Evolutionary conservation across 305 asterid genomes (phyloP).

Genomic region (Withania somnifera): DNA sequence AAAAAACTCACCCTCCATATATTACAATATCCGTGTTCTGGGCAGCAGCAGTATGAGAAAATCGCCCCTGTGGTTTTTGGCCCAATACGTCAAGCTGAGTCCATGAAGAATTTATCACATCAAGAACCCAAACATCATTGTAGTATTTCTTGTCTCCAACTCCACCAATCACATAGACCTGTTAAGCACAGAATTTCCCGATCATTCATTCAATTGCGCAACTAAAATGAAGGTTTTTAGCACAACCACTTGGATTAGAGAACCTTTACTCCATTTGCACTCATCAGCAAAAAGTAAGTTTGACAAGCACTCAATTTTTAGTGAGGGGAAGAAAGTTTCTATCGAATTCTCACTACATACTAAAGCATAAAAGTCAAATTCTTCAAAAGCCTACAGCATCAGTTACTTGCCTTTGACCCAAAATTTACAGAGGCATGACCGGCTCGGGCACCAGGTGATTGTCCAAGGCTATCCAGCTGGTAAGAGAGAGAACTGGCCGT

Average conservation of each 20-base stretch:
- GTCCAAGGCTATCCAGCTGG: constrained; percentile 49
- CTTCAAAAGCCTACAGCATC: neutral
- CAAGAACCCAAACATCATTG: constrained; percentile 78
- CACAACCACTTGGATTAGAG: neutral
- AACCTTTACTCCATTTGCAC: neutral
- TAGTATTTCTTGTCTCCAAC: constrained; percentile 81
- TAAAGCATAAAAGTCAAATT: neutral
- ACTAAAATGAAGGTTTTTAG: neutral
- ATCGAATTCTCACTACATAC: neutral
- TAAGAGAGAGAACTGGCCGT: neutral
- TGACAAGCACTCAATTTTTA: neutral
- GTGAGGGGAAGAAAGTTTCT: neutral
- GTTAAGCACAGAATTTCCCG: neutral
- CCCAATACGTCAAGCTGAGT: constrained; percentile 41
- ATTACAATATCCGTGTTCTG: constrained; percentile 43
- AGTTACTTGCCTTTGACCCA: constrained; percentile 66
- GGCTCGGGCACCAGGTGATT: constrained; percentile 68
- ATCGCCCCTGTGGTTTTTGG: constrained; percentile 68
- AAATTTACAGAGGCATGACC: constrained; percentile 79
- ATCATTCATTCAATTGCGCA: neutral
- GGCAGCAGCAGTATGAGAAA: constrained; percentile 81
- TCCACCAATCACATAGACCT: constrained; percentile 83
- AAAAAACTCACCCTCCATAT: constrained; percentile 67
- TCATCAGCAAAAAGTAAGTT: neutral
- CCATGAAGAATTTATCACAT: constrained; percentile 53